These are phyloP conservation scores for Pleoardoris graminearum DNA, from an alignment of 2,329 filamentous ascomycete genomes.

Conservation along the genomic window DNA sequence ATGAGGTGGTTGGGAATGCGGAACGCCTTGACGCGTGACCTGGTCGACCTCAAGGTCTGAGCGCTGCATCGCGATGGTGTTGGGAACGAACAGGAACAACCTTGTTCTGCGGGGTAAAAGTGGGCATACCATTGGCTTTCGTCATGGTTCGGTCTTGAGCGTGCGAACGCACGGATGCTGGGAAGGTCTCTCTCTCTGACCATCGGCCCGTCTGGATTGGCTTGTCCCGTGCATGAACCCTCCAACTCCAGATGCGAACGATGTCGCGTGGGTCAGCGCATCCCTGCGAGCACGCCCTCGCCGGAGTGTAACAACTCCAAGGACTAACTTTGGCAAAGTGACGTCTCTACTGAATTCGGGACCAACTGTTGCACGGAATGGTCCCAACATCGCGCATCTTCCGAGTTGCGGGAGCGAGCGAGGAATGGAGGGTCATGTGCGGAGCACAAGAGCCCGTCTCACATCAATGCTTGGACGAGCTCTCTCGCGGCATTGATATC, in stretches of 20 bases:
- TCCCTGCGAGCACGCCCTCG: conserved; percentile 14
- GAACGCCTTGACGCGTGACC: conserved; percentile 11
- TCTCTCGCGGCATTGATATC: conserved; percentile 1
- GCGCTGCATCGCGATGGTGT: conserved; percentile 1
- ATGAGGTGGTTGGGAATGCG: conserved; percentile 13
- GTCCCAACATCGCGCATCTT: conserved; percentile 13
- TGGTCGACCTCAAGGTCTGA: conserved; percentile 7
- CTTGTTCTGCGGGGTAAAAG: conserved; percentile 17
- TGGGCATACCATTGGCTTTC: conserved; percentile 15
- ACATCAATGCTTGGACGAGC: conserved; percentile 16
- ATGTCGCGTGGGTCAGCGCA: conserved; percentile 20
- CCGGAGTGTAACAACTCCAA: conserved; percentile 1
- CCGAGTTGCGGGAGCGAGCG: conserved; percentile 8
- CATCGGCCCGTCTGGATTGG: conserved; percentile 18
- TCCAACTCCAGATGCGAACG: conserved; percentile 20
- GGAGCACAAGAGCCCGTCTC: conserved; percentile 9
- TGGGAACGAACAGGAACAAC: background rate
- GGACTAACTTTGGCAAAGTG: background rate
- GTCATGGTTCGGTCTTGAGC: conserved; percentile 15
- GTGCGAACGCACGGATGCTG: conserved; percentile 10
- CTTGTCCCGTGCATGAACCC: conserved; percentile 22
- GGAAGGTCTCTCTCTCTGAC: conserved; percentile 20
- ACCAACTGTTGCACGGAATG: conserved; percentile 8
- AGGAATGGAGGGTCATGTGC: conserved; percentile 21
- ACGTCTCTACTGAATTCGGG: background rate